These are phyloP conservation scores for Sphagnum fallax DNA, from an alignment of 228 moss, liverwort and hornwort genomes.

Conservation along the genomic window DNA sequence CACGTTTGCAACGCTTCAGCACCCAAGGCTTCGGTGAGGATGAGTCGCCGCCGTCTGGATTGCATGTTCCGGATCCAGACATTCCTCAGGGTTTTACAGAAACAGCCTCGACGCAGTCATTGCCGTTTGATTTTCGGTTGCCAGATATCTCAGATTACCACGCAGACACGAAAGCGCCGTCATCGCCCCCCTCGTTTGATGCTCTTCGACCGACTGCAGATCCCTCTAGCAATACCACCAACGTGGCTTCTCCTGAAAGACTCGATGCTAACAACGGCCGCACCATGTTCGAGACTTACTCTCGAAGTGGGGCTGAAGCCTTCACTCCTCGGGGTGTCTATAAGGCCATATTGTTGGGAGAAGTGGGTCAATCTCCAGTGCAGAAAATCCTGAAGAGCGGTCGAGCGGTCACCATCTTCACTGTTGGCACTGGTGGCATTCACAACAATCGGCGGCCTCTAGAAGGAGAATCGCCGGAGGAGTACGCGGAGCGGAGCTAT, in stretches of 20 bases:
- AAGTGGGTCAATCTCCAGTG: slow-evolving; percentile 71
- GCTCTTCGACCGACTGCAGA: slow-evolving; percentile 4
- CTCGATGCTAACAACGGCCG: background rate
- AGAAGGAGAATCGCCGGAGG: slow-evolving; percentile 72
- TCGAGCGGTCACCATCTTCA: slow-evolving; percentile 74
- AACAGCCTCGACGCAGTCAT: slow-evolving; percentile 14
- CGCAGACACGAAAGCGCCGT: background rate
- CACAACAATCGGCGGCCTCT: slow-evolving; percentile 79
- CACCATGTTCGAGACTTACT: background rate
- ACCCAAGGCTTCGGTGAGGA: slow-evolving; percentile 23
- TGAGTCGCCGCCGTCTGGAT: slow-evolving; percentile 5
- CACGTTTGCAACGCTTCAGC: slow-evolving; percentile 17
- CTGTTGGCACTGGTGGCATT: slow-evolving; percentile 93
- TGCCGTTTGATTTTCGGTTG: slow-evolving; percentile 21
- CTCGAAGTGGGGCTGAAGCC: background rate
- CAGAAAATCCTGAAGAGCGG: slow-evolving; percentile 92
- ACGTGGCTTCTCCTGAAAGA: slow-evolving; percentile 1
- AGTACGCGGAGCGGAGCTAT: slow-evolving; percentile 70
- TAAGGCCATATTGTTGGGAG: slow-evolving; percentile 76
- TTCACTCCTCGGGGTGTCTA: slow-evolving; percentile 44
- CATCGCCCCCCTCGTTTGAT: background rate
- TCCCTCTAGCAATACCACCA: background rate
- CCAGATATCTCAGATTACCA: background rate
- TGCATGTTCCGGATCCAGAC: slow-evolving; percentile 12
- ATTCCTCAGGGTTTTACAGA: slow-evolving; percentile 10